Evolutionary conservation across 768 basidiomycete species (phyloP).

Genomic region (Daedalea quercina): DNA sequence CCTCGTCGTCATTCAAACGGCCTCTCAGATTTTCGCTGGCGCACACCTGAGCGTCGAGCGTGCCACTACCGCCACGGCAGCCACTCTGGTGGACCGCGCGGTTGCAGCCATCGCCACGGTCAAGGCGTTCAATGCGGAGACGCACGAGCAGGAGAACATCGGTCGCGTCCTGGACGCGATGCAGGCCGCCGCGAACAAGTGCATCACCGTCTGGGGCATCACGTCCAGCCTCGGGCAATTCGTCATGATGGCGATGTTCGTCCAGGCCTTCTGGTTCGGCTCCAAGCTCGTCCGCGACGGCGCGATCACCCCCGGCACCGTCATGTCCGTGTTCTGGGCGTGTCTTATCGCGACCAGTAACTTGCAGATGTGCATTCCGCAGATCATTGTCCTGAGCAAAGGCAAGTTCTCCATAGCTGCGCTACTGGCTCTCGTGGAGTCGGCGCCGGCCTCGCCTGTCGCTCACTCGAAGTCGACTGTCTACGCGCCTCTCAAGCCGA

Average conservation of each 20-base stretch:
- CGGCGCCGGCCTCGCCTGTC: conserved; percentile 7
- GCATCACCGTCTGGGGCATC: conserved; percentile 72
- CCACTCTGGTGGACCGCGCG: conserved; percentile 75
- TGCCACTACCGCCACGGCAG: conserved; percentile 57
- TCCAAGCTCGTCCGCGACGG: conserved; percentile 81
- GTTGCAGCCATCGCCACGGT: conserved; percentile 77
- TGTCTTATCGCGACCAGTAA: conserved; percentile 86
- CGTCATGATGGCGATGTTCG: conserved; percentile 86
- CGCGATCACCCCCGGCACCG: conserved; percentile 59
- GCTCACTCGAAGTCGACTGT: conserved; percentile 10
- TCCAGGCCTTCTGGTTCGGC: conserved; percentile 96
- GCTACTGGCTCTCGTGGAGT: conserved; percentile 53
- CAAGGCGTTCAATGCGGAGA: conserved; percentile 83
- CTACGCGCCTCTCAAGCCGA: conserved; percentile 8
- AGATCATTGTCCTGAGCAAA: conserved; percentile 67
- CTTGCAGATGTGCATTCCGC: conserved; percentile 81
- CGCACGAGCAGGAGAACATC: conserved; percentile 45
- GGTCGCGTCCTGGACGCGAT: conserved; percentile 38
- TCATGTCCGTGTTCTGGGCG: conserved; percentile 99
- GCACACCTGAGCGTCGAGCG: conserved; percentile 69
- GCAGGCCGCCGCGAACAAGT: conserved; percentile 39
- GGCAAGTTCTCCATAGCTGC: conserved; percentile 79
- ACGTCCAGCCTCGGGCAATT: conserved; percentile 70
- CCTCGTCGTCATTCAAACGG: conserved; percentile 66
- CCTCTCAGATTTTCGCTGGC: conserved; percentile 63